Evolutionary conservation across 257 asterid species (phyloP).

Genomic region (Ehretia macrophylla): DNA sequence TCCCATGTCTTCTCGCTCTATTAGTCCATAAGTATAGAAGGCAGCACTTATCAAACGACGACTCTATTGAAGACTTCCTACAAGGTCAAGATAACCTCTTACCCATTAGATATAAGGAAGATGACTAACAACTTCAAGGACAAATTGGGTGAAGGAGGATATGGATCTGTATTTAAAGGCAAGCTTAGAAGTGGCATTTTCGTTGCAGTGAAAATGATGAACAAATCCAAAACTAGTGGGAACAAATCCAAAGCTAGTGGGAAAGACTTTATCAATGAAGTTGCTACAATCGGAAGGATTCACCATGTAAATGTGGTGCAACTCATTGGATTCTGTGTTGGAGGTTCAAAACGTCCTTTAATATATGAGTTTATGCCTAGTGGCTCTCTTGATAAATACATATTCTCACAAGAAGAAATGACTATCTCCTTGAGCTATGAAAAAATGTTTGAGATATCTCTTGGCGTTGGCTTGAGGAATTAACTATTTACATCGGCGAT

Average conservation of each 20-base stretch:
- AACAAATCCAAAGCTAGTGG: neutral
- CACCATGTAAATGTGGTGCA: neutral
- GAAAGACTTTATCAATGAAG: neutral
- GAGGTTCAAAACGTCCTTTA: neutral
- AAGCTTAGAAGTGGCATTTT: neutral
- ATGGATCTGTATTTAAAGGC: neutral
- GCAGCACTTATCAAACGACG: slow-evolving; percentile 7
- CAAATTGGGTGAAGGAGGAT: neutral
- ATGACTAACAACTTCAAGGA: neutral
- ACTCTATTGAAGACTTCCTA: slow-evolving; percentile 36
- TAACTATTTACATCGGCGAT: neutral
- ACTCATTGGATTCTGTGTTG: neutral
- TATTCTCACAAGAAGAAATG: neutral
- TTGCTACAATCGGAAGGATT: neutral
- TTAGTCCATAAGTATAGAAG: neutral
- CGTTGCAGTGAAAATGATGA: neutral
- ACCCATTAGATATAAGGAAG: slow-evolving; percentile 14
- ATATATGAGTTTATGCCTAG: neutral
- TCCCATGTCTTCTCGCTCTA: neutral
- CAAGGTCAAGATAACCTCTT: slow-evolving; percentile 16
- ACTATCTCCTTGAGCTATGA: neutral
- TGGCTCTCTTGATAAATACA: neutral
- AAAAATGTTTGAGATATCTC: neutral
- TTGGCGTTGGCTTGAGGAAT: neutral
- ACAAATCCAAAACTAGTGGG: neutral